phyloP scores from a whole-genome alignment of 768 basidiomycete species.

The Macrolepiota fuliginosa region DNA sequence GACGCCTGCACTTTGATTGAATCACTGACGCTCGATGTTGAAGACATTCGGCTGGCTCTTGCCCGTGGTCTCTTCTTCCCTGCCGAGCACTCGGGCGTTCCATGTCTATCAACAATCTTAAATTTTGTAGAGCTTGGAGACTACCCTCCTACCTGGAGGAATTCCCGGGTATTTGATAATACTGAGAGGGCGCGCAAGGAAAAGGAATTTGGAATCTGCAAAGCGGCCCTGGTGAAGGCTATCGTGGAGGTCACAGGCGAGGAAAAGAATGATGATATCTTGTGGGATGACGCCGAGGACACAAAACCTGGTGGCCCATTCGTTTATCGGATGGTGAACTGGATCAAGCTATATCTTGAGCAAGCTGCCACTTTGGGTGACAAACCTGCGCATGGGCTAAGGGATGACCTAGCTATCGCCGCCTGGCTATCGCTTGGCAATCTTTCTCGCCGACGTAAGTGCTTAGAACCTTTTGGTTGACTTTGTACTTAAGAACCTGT shows the following conservation, averaged over 20 bases:
- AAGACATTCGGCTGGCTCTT: conserved; percentile 69
- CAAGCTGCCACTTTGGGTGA: conserved; percentile 32
- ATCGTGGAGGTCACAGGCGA: conserved; percentile 86
- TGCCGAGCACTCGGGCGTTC: conserved; percentile 50
- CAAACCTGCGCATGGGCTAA: conserved; percentile 21
- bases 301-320: conserved; percentile 66
- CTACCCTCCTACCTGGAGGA: conserved; percentile 65
- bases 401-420: conserved; percentile 81
- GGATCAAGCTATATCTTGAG: conserved; percentile 63
- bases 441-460: conserved; percentile 69
- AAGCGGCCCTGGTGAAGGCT: conserved; percentile 81
- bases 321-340: conserved; percentile 68
- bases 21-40: conserved; percentile 73
- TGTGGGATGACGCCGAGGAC: conserved; percentile 68
- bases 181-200: conserved; percentile 56
- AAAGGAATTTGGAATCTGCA: conserved; percentile 77
- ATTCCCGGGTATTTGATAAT: conserved; percentile 33
- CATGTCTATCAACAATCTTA: conserved; percentile 62
- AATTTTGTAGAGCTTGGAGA: conserved; percentile 73
- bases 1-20: conserved; percentile 76
- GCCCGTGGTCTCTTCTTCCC: conserved; percentile 64
- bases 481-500: conserved; percentile 6
- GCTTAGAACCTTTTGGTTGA: neutral
- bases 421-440: conserved; percentile 84
- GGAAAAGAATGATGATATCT: conserved; percentile 69